These are phyloP conservation scores for Gossypium gossypioides DNA, from an alignment of 441 rosid species.

Conservation along the genomic window DNA sequence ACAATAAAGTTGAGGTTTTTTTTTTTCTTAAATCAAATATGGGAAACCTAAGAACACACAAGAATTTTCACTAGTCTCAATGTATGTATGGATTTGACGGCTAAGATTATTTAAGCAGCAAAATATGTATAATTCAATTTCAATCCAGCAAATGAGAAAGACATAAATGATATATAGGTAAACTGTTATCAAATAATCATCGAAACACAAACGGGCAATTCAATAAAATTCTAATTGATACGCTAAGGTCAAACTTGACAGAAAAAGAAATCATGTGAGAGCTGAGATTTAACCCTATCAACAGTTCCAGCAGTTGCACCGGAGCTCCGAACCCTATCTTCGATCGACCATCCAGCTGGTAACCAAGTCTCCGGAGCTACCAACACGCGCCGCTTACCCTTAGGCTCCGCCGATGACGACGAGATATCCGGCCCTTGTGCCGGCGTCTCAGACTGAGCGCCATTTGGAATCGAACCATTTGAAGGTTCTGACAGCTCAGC, in stretches of 20 bases:
- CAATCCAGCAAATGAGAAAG: not conserved
- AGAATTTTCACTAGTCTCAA: not conserved
- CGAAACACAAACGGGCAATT: not conserved
- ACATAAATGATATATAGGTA: too few relatives aligned
- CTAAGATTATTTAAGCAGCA: not conserved
- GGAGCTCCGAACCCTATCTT: constrained; percentile 48
- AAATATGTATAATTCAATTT: not conserved
- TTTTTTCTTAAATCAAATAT: not conserved
- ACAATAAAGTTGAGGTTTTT: not conserved
- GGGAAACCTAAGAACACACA: not conserved
- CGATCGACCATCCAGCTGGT: constrained; percentile 67
- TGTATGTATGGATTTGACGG: not conserved
- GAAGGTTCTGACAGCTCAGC: constrained; percentile 4
- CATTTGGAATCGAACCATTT: constrained; percentile 1
- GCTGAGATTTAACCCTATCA: constrained; percentile 45
- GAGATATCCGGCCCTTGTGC: constrained; percentile 1
- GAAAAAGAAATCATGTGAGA: not conserved
- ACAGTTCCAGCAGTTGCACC: constrained; percentile 60
- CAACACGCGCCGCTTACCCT: constrained; percentile 19
- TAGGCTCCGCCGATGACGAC: constrained; percentile 13
- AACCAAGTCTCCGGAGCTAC: constrained; percentile 35
- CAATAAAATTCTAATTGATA: not conserved
- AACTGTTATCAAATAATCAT: not conserved
- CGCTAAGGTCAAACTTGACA: not conserved
- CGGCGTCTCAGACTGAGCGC: constrained; percentile 5